phyloP scores from a whole-genome alignment of 768 basidiomycete genomes.

The Xerocomus spinulosus region DNA sequence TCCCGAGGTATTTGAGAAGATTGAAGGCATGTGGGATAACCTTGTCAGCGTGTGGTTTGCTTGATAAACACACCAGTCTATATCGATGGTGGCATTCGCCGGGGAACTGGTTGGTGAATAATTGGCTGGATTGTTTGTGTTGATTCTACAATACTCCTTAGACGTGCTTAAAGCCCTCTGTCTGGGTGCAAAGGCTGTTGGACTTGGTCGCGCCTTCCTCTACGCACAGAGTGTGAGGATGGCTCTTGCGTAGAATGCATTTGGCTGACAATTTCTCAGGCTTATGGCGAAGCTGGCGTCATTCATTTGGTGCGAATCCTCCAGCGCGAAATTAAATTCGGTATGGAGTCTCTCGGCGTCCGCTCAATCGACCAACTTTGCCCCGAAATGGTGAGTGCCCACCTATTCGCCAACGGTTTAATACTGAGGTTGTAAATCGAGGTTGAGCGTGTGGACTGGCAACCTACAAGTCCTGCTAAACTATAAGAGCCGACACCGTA shows the following conservation, averaged over 20 bases:
- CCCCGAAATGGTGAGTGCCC: slow-evolving; percentile 63
- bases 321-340: slow-evolving; percentile 69
- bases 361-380: slow-evolving; percentile 57
- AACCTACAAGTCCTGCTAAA: slow-evolving; percentile 33
- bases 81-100: slow-evolving; percentile 71
- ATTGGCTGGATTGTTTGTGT: neutral
- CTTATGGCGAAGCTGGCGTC: slow-evolving; percentile 71
- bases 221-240: slow-evolving; percentile 74
- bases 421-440: slow-evolving; percentile 20
- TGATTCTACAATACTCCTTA: slow-evolving; percentile 12
- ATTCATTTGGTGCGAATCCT: slow-evolving; percentile 62
- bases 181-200: slow-evolving; percentile 82
- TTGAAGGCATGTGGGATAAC: slow-evolving; percentile 49
- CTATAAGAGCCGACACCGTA: slow-evolving; percentile 16
- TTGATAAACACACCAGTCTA: slow-evolving; percentile 52
- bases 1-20: slow-evolving; percentile 67
- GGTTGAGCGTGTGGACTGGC: slow-evolving; percentile 69
- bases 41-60: neutral
- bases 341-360: slow-evolving; percentile 75
- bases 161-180: slow-evolving; percentile 90
- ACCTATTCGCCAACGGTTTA: neutral
- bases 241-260: neutral
- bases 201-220: slow-evolving; percentile 80
- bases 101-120: slow-evolving; percentile 63
- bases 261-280: slow-evolving; percentile 38